These are phyloP conservation scores for Ogataea sp. DNA, from an alignment of 805 yeast genomes.

Conservation along the genomic window DNA sequence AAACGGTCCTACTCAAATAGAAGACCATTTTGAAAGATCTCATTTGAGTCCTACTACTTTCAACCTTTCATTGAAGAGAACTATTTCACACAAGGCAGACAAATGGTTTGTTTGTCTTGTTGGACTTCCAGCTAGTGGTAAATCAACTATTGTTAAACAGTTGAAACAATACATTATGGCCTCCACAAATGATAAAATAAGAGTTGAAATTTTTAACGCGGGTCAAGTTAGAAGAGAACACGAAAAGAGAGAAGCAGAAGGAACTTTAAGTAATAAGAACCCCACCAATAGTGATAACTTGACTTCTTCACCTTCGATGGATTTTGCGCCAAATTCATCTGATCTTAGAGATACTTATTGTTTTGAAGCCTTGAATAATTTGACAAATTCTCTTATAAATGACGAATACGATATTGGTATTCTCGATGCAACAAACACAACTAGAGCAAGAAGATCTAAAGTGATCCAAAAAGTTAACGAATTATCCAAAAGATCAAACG, in stretches of 20 bases:
- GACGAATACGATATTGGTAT: conserved; percentile 89
- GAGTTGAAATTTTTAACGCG: conserved; percentile 36
- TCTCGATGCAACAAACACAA: conserved; percentile 71
- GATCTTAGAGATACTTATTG: conserved; percentile 91
- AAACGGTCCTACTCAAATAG: neutral
- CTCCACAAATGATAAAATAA: conserved; percentile 8
- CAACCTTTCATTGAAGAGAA: neutral
- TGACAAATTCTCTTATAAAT: conserved; percentile 61
- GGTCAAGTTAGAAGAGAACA: conserved; percentile 41
- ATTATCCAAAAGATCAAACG: conserved; percentile 37
- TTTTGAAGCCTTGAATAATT: conserved; percentile 76
- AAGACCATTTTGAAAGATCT: conserved; percentile 4
- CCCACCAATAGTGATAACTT: conserved; percentile 17
- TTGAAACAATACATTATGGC: conserved; percentile 15
- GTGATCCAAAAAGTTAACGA: conserved; percentile 47
- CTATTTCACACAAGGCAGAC: neutral
- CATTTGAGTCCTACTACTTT: conserved; percentile 2
- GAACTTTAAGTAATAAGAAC: conserved; percentile 18
- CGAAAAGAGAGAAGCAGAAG: too few species aligned
- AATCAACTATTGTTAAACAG: conserved; percentile 39
- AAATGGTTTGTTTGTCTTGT: conserved; percentile 38
- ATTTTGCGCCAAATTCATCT: conserved; percentile 31
- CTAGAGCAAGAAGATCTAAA: conserved; percentile 46
- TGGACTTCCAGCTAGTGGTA: conserved; percentile 93
- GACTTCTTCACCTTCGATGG: too few species aligned